phyloP scores from a whole-genome alignment of 2,329 filamentous ascomycete species.

The Colletotrichum zoysiae region DNA sequence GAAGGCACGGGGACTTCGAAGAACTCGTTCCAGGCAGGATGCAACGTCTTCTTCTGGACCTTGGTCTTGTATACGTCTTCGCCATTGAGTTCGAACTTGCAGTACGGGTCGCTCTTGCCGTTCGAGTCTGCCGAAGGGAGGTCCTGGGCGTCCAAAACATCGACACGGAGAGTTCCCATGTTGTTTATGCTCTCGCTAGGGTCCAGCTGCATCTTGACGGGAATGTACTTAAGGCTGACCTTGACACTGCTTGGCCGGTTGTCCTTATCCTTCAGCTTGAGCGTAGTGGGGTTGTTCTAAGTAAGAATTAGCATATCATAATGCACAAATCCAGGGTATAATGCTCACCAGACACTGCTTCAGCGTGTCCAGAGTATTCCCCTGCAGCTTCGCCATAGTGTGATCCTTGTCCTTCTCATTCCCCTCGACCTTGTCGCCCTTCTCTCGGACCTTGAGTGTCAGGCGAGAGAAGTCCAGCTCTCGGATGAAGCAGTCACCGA shows the following conservation, averaged over 20 bases:
- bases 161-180: conserved; percentile 94
- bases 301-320: background rate
- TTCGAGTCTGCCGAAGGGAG: conserved; percentile 96
- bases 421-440: conserved; percentile 74
- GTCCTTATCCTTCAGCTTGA: conserved; percentile 83
- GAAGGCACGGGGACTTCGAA: conserved; percentile 89
- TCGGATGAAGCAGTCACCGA: conserved; percentile 94
- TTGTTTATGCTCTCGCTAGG: conserved; percentile 99
- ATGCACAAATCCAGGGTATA: conserved; percentile 38
- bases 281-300: conserved; percentile 88
- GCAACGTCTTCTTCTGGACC: conserved; percentile 94
- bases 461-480: conserved; percentile 97
- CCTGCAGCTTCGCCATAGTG: conserved; percentile 84
- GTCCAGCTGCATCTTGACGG: conserved; percentile 93
- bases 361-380: conserved; percentile 87
- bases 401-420: conserved; percentile 79
- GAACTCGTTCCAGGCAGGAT: conserved; percentile 95
- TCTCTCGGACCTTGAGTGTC: conserved; percentile 87
- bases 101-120: conserved; percentile 96
- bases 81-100: conserved; percentile 91
- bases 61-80: conserved; percentile 96
- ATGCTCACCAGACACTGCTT: conserved; percentile 83
- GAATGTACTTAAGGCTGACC: conserved; percentile 94
- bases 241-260: conserved; percentile 84
- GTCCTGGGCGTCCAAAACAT: conserved; percentile 86